phyloP scores from a whole-genome alignment of 2,329 filamentous ascomycete species.

The Ophiostoma populinum region DNA sequence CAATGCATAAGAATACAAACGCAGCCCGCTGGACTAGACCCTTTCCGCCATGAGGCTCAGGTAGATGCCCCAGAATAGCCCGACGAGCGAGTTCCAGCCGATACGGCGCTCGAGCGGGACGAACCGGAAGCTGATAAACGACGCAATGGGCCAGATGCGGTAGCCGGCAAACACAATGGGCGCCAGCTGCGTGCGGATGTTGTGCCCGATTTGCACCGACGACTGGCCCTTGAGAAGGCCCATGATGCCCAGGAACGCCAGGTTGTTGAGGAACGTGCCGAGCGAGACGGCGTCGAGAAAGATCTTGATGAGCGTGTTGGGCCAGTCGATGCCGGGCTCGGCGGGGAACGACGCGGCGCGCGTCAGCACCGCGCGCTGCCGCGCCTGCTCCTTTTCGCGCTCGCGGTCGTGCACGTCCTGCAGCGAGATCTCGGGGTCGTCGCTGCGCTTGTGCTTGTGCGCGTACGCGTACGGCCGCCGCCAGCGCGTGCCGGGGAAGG shows the following conservation, averaged over 20 bases:
- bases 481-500: constrained; percentile 28
- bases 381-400: background rate
- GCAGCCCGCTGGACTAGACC: constrained; percentile 19
- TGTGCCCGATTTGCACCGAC: constrained; percentile 19
- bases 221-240: constrained; percentile 26
- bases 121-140: constrained; percentile 31
- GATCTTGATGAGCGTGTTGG: constrained; percentile 29
- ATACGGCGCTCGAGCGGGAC: constrained; percentile 31
- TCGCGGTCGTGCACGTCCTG: background rate
- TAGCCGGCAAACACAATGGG: constrained; percentile 31
- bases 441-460: background rate
- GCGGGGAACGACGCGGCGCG: constrained; percentile 9
- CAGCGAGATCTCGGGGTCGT: background rate
- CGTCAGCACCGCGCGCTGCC: background rate
- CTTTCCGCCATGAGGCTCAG: constrained; percentile 29
- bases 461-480: background rate
- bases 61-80: constrained; percentile 33
- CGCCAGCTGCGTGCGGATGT: constrained; percentile 26
- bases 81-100: constrained; percentile 31
- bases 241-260: constrained; percentile 30
- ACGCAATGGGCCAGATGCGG: constrained; percentile 34
- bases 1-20: too few relatives aligned
- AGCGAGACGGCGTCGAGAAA: constrained; percentile 32
- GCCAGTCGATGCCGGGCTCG: constrained; percentile 20
- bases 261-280: constrained; percentile 28